A percentile compares a stretch with the other conserved stretches of the same genome.
These are phyloP conservation scores for Phytophthora cactorum DNA, from an alignment of 352 stramenopile genomes.

Conservation along the genomic window DNA sequence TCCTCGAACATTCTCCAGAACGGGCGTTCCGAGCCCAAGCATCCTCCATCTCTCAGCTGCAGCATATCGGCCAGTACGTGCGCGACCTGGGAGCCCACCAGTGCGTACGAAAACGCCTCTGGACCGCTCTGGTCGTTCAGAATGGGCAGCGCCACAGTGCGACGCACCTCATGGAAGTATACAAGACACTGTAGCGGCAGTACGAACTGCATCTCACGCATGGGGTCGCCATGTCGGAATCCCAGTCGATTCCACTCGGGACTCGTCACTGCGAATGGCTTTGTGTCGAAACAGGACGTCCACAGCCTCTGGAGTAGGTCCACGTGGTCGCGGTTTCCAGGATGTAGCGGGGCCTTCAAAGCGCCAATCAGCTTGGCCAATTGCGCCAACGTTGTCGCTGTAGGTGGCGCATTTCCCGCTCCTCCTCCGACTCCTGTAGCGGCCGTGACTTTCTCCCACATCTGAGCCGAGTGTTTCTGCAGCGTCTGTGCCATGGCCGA, in stretches of 20 bases:
- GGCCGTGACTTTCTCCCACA: conserved; percentile 76
- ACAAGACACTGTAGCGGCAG: conserved; percentile 81
- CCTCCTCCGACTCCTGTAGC: conserved; percentile 27
- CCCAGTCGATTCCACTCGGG: conserved; percentile 65
- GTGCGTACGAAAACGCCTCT: conserved; percentile 69
- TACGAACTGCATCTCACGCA: conserved; percentile 72
- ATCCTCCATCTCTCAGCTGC: conserved; percentile 76
- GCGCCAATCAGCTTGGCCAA: conserved; percentile 70
- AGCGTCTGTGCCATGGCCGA: conserved; percentile 69
- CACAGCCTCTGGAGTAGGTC: conserved; percentile 76
- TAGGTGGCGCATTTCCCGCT: conserved; percentile 51
- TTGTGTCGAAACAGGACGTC: conserved; percentile 67
- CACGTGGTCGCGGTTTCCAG: conserved; percentile 70
- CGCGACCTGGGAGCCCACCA: conserved; percentile 57
- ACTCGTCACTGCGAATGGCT: conserved; percentile 60
- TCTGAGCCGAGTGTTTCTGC: conserved; percentile 74
- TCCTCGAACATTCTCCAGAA: conserved; percentile 90
- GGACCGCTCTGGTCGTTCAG: conserved; percentile 64
- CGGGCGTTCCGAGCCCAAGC: conserved; percentile 71
- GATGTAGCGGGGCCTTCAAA: conserved; percentile 65
- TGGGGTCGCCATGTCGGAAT: conserved; percentile 71
- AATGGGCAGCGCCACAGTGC: conserved; percentile 67
- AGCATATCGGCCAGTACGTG: conserved; percentile 74
- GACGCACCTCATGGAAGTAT: conserved; percentile 84
- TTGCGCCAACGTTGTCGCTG: conserved; percentile 63